Evolutionary conservation across 805 yeast genomes (phyloP).

Genomic region (Candida yuanshanica): DNA sequence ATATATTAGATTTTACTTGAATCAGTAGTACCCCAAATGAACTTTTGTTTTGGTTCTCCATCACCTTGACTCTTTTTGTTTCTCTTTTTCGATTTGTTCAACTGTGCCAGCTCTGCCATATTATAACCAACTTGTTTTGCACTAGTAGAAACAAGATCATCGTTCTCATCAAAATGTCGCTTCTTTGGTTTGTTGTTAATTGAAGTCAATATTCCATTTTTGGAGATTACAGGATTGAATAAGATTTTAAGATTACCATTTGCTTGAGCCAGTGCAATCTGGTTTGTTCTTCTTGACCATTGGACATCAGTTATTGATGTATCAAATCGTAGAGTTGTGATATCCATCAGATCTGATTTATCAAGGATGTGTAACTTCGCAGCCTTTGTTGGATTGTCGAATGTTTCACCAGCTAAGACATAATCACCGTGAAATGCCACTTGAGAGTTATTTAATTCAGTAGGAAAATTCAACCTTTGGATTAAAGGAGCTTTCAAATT

Average conservation of each 20-base stretch:
- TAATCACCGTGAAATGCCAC: constrained; percentile 2
- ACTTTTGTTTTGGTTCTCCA: constrained; percentile 4
- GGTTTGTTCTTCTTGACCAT: constrained; percentile 20
- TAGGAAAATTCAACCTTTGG: constrained; percentile 9
- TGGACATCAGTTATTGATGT: constrained; percentile 13
- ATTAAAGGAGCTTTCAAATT: constrained; percentile 15
- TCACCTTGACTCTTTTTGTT: neutral
- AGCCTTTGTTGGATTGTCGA: neutral
- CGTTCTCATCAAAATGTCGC: constrained; percentile 12
- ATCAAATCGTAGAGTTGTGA: constrained; percentile 4
- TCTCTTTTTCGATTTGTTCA: constrained; percentile 11
- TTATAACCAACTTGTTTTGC: constrained; percentile 12
- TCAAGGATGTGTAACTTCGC: constrained; percentile 13
- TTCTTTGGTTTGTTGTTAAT: constrained; percentile 17
- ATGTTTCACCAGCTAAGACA: constrained; percentile 1
- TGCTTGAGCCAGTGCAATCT: constrained; percentile 19
- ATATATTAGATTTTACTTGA: neutral
- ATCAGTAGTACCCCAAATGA: constrained; percentile 12
- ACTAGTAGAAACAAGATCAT: constrained; percentile 5
- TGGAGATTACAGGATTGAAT: constrained; percentile 18
- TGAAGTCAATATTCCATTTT: constrained; percentile 15
- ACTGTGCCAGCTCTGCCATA: constrained; percentile 14
- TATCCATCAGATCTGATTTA: constrained; percentile 16
- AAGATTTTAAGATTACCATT: constrained; percentile 12
- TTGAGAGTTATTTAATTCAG: constrained; percentile 2